These are phyloP conservation scores for Entomortierella beljakovae DNA, from an alignment of 192 early-diverging fungal genomes.

Conservation along the genomic window DNA sequence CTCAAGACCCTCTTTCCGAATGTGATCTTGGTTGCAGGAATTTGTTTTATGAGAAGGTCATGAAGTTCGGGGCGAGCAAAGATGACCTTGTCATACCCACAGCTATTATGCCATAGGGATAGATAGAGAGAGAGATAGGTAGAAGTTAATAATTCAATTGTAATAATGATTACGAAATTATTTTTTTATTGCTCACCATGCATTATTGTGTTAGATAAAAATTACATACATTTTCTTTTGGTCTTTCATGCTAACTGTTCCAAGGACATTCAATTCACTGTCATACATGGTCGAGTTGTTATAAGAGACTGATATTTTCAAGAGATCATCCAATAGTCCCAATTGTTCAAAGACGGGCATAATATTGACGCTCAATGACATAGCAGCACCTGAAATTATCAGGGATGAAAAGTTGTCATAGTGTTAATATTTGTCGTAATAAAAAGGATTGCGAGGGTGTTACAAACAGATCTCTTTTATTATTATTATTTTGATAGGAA, in stretches of 20 bases:
- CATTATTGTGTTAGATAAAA: no score
- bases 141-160: neutral
- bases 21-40: conserved; percentile 17
- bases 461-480: neutral
- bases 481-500: neutral
- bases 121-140: no score
- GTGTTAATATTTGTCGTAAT: no score
- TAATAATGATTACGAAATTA: neutral
- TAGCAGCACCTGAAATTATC: conserved; percentile 13
- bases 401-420: no score
- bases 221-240: conserved; percentile 34
- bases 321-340: conserved; percentile 17
- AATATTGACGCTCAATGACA: conserved; percentile 28
- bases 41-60: conserved; percentile 17
- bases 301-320: conserved; percentile 15
- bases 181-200: neutral
- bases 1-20: conserved; percentile 20
- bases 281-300: conserved; percentile 9
- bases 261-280: conserved; percentile 9
- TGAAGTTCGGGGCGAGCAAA: conserved; percentile 25
- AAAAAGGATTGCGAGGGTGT: no score
- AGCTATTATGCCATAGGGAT: neutral
- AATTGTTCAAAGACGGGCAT: conserved; percentile 33
- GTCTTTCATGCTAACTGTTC: neutral
- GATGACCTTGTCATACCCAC: conserved; percentile 26